These are phyloP conservation scores for Hamigera avellanea DNA, from an alignment of 495 filamentous ascomycete species.

Conservation along the genomic window DNA sequence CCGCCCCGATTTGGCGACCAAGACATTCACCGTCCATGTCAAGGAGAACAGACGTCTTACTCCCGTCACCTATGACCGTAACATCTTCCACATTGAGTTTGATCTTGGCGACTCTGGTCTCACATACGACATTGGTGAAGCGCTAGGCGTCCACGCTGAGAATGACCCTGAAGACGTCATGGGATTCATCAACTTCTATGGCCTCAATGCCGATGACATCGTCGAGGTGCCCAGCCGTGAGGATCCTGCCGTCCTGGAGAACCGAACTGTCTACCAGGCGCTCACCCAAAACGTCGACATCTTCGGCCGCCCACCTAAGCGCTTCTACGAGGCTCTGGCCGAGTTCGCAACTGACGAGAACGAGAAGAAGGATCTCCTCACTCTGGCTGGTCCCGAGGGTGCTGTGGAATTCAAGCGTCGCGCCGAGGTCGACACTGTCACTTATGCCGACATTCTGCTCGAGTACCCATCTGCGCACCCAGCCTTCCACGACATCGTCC, in stretches of 20 bases:
- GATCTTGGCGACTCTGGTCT: conserved; percentile 84
- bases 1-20: conserved; percentile 72
- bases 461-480: conserved; percentile 86
- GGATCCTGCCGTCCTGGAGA: conserved; percentile 63
- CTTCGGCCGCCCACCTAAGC: conserved; percentile 91
- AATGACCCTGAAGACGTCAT: conserved; percentile 70
- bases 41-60: conserved; percentile 93
- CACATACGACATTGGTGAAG: conserved; percentile 93
- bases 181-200: conserved; percentile 84
- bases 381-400: conserved; percentile 71
- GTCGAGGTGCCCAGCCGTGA: conserved; percentile 88
- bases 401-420: conserved; percentile 91
- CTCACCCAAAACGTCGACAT: conserved; percentile 92
- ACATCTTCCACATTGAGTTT: conserved; percentile 99
- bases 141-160: conserved; percentile 92
- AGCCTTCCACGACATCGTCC: conserved; percentile 78
- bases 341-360: conserved; percentile 74
- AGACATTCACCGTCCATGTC: conserved; percentile 81
- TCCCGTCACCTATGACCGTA: conserved; percentile 80
- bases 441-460: conserved; percentile 80
- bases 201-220: conserved; percentile 66
- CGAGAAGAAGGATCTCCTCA: conserved; percentile 69
- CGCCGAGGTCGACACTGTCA: conserved; percentile 85
- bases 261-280: conserved; percentile 86
- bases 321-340: conserved; percentile 87